Evolutionary conservation across 495 filamentous ascomycete genomes (phyloP).

Genomic region (Evansstolkia leycettana): DNA sequence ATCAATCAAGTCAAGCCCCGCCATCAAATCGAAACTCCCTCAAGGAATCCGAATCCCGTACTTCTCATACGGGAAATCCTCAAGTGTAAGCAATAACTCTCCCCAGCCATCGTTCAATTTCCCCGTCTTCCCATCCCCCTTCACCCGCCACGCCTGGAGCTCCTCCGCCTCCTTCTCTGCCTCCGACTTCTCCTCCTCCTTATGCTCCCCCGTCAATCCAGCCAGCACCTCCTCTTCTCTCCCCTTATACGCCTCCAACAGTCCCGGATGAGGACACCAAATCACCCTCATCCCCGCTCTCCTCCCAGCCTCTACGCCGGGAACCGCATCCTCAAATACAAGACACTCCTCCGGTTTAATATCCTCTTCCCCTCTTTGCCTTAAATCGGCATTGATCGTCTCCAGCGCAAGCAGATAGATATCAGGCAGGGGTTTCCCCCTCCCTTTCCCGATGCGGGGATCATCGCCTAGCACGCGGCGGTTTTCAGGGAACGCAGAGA

Average conservation of each 20-base stretch:
- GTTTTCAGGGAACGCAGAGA: slow-evolving; percentile 53
- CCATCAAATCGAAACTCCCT: too few species aligned
- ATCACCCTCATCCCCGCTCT: slow-evolving; percentile 91
- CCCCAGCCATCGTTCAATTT: slow-evolving; percentile 65
- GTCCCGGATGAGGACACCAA: slow-evolving; percentile 78
- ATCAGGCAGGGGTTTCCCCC: slow-evolving; percentile 89
- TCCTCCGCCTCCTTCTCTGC: slow-evolving; percentile 32
- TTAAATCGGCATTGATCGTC: slow-evolving; percentile 64
- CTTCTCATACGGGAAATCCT: slow-evolving; percentile 58
- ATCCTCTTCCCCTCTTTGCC: slow-evolving; percentile 37
- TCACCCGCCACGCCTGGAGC: slow-evolving; percentile 30
- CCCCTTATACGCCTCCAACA: slow-evolving; percentile 63
- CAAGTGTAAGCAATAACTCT: slow-evolving; percentile 46
- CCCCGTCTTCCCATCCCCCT: slow-evolving; percentile 27
- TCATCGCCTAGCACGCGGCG: slow-evolving; percentile 82
- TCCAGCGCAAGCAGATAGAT: slow-evolving; percentile 84
- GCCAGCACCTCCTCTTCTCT: slow-evolving; percentile 76
- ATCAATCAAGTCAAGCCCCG: too few species aligned
- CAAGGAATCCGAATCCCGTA: slow-evolving; percentile 45
- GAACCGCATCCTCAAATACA: slow-evolving; percentile 92
- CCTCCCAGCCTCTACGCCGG: slow-evolving; percentile 81
- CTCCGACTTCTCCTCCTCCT: slow-evolving; percentile 36
- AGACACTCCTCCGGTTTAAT: slow-evolving; percentile 80
- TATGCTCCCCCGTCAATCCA: slow-evolving; percentile 59
- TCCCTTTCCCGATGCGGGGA: slow-evolving; percentile 57